These are phyloP conservation scores for Balamuthia mandrillaris DNA, from an alignment of 208 protist genomes.

Conservation along the genomic window DNA sequence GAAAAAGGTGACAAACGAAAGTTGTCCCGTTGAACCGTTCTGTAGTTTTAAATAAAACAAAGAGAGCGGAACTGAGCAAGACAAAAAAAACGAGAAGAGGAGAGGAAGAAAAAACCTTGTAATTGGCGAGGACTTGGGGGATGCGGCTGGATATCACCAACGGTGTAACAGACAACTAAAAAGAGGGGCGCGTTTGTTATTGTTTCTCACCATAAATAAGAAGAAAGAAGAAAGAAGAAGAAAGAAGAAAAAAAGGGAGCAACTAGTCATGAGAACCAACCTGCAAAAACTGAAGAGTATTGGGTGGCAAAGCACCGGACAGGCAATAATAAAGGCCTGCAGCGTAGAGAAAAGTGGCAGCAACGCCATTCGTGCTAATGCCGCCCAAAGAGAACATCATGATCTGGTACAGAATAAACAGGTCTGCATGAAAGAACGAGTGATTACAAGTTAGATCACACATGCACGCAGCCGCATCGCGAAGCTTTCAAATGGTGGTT, in stretches of 20 bases:
- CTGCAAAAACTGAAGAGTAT: background rate
- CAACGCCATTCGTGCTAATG: background rate
- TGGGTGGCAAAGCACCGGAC: background rate
- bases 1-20: constrained; percentile 58
- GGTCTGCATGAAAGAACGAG: background rate
- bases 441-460: no score
- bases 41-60: background rate
- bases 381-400: constrained; percentile 4
- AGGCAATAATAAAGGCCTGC: background rate
- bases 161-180: constrained; percentile 23
- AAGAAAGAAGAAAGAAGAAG: background rate
- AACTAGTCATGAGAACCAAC: background rate
- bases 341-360: constrained; percentile 7
- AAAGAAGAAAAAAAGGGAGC: background rate
- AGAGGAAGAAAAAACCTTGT: background rate
- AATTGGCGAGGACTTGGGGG: constrained; percentile 48
- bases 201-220: background rate
- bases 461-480: background rate
- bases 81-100: background rate
- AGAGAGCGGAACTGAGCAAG: background rate
- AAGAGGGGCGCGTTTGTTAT: background rate
- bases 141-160: constrained; percentile 46
- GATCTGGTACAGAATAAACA: constrained; percentile 26
- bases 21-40: constrained; percentile 55
- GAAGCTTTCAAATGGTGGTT: background rate